Conservation (phyloP, 495 filamentous ascomycete species). For the Evansstolkia leycettana region DNA sequence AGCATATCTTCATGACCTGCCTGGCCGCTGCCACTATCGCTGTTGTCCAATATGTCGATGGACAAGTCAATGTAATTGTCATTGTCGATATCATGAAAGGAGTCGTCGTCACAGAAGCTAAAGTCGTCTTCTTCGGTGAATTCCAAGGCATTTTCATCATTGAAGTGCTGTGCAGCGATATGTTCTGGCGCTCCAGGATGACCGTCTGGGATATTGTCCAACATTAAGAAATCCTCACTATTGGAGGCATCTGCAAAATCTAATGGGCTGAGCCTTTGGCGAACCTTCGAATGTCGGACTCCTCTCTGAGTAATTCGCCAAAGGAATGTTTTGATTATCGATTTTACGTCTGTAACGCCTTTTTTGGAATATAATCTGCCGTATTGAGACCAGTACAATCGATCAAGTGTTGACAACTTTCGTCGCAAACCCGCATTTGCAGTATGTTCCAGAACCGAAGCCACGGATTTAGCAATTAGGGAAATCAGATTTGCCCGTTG, state of each 20-base stretch:
- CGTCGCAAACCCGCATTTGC: conserved; percentile 4
- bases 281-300: conserved; percentile 6
- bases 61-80: neutral
- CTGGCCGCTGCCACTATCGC: neutral
- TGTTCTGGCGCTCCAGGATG: neutral
- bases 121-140: too few species aligned
- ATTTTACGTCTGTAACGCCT: neutral
- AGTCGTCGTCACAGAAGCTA: too few species aligned
- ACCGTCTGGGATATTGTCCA: neutral
- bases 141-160: neutral
- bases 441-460: conserved; percentile 15
- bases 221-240: neutral
- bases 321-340: conserved; percentile 11
- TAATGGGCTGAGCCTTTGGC: neutral
- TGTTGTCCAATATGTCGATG: too few species aligned
- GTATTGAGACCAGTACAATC: neutral
- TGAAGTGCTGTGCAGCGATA: too few species aligned
- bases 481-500: conserved; percentile 24
- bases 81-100: neutral
- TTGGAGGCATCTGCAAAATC: neutral
- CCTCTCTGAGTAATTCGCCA: conserved; percentile 19
- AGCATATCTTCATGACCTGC: neutral
- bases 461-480: conserved; percentile 21
- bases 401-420: conserved; percentile 4
- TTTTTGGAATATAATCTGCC: too few species aligned